phyloP scores from a whole-genome alignment of 2,329 filamentous ascomycete species.

The Trichophyton equinum region DNA sequence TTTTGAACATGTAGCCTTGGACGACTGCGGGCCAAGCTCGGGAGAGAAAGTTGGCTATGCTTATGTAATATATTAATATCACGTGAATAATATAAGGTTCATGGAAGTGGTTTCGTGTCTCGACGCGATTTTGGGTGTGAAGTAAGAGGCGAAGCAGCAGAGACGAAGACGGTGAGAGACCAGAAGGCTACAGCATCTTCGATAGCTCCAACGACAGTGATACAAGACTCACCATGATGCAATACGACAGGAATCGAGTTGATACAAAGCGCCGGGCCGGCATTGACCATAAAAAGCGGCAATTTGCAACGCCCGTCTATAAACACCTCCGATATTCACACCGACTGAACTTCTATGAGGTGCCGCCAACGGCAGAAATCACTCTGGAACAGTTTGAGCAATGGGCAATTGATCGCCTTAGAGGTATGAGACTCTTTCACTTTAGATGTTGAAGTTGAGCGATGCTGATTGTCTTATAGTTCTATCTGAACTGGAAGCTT shows the following conservation, averaged over 20 bases:
- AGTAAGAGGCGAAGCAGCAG: not conserved
- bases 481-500: constrained; percentile 58
- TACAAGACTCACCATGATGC: constrained; percentile 26
- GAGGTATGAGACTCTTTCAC: constrained; percentile 41
- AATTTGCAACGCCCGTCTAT: constrained; percentile 67
- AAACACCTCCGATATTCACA: constrained; percentile 68
- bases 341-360: constrained; percentile 81
- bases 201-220: not conserved
- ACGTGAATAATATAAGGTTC: not conserved
- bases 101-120: not conserved
- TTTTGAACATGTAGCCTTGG: not conserved
- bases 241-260: constrained; percentile 32
- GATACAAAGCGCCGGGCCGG: constrained; percentile 61
- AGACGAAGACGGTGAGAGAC: not conserved
- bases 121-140: not conserved
- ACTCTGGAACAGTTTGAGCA: constrained; percentile 96
- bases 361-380: constrained; percentile 83
- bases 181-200: not conserved
- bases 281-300: constrained; percentile 69
- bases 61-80: not conserved
- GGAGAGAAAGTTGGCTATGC: not conserved
- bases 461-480: constrained; percentile 16
- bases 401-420: constrained; percentile 89
- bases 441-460: not conserved
- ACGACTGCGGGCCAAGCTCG: not conserved